Base-by-base conservation (phyloP, 2,329 filamentous ascomycete genomes). In the Ophiosphaerella herpotricha region DNA sequence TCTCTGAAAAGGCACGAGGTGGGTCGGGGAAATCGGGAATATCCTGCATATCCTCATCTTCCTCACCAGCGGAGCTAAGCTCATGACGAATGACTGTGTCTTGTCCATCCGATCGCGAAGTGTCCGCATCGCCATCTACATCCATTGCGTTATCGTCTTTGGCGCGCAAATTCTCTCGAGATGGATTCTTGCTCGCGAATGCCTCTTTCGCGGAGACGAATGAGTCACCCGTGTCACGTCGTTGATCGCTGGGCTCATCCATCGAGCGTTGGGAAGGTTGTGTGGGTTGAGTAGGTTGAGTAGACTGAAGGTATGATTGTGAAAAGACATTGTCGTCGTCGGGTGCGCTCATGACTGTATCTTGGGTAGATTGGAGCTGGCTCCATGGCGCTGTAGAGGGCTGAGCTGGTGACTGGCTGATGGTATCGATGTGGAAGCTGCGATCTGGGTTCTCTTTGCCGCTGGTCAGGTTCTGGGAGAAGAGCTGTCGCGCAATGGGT, bases 181-280 rank as follows among this genome's bases (percentile, higher is more conserved):
- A 68, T 1, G 54, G 55, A 33, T 58, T 61, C 48, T 69, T 67
- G 59, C 67, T 70, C 14, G 62, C 61, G 16, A 74, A 65, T 8
- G 67, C 74, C 52, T 80, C 77, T 40, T 76, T 75, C 2, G 78
- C 78, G 9, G 78, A 80, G 13, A 78, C 74, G 50, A 80, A 80
- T 1, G 77, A 78, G 43, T 78, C 77, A 41, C 76, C 67, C 41
- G 68, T 60, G 57, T 71, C 57, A 65, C 67, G 56, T 60, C 66
- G 57, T 44, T 64, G 51, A 5, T 67, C 65, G 2, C 63, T 60
- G 0, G 50, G 34, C 14, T 54, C 50, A 23, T 61, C 50, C 26
- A 63, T 53, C 2, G 62, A 70, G 24, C 52, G 57, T 38, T 57
- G 48, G 41, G 71, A 69, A 1, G 67, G 70, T 35, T 64, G 55